phyloP scores from a whole-genome alignment of 78 protist species.

The Tieghemostelium lacteum region DNA sequence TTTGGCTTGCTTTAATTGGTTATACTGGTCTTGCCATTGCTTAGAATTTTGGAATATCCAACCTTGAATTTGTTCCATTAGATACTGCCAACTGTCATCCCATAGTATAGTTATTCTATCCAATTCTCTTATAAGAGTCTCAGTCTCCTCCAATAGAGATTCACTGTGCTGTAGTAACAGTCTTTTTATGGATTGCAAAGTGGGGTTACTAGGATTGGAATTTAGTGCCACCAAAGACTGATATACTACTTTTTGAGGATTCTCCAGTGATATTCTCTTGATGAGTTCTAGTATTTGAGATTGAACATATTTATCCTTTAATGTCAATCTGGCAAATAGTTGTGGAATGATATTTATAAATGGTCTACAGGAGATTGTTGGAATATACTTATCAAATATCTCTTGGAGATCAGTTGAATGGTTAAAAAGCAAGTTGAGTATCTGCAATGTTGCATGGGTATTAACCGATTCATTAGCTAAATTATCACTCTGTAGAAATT shows the following conservation, averaged over 20 bases:
- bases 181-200: constrained; percentile 3
- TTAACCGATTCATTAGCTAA: background rate
- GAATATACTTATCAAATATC: constrained; percentile 14
- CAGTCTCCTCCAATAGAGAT: constrained; percentile 42
- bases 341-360: constrained; percentile 72
- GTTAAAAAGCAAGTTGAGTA: constrained; percentile 37
- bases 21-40: constrained; percentile 40
- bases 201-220: constrained; percentile 27
- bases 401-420: constrained; percentile 3
- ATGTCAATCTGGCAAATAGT: constrained; percentile 70
- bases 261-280: constrained; percentile 37
- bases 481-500: constrained; percentile 13
- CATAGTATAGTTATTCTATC: constrained; percentile 77
- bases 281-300: constrained; percentile 31
- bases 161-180: background rate
- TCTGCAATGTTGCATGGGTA: constrained; percentile 18
- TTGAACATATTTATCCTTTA: constrained; percentile 5
- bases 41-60: constrained; percentile 11
- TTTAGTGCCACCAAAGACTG: constrained; percentile 38
- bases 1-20: constrained; percentile 9
- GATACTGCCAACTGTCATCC: constrained; percentile 82
- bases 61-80: constrained; percentile 34
- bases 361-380: constrained; percentile 5
- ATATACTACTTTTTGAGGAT: constrained; percentile 67
- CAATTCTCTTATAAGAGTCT: constrained; percentile 38